Evolutionary conservation across 1,284 basidiomycete species (phyloP).

Genomic region (Mycosarcoma mackinlayi): DNA sequence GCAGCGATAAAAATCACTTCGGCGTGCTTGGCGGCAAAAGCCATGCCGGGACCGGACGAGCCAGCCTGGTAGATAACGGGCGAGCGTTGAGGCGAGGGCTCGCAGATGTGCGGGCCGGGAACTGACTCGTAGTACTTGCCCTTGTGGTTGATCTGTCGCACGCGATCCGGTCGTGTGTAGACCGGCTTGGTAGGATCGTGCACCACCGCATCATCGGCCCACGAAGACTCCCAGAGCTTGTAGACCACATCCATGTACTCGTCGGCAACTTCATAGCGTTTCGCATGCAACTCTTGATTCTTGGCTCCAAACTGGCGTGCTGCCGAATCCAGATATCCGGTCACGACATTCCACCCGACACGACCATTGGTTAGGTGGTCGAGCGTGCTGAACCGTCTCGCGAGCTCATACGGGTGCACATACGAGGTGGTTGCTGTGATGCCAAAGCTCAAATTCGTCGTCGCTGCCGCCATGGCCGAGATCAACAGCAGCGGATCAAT

Average conservation of each 20-base stretch:
- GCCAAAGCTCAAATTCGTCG: slow-evolving; percentile 60
- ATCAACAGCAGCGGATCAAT: slow-evolving; percentile 59
- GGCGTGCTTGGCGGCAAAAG: slow-evolving; percentile 67
- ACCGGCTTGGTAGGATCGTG: slow-evolving; percentile 42
- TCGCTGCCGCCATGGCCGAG: slow-evolving; percentile 59
- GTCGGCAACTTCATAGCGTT: slow-evolving; percentile 61
- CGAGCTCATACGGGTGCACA: slow-evolving; percentile 68
- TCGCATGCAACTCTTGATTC: slow-evolving; percentile 59
- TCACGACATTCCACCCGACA: slow-evolving; percentile 69
- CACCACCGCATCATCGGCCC: slow-evolving; percentile 67
- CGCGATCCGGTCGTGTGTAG: slow-evolving; percentile 61
- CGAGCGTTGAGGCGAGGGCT: slow-evolving; percentile 66
- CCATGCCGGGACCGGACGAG: slow-evolving; percentile 63
- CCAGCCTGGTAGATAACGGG: slow-evolving; percentile 69
- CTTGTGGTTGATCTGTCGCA: slow-evolving; percentile 66
- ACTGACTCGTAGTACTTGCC: slow-evolving; percentile 64
- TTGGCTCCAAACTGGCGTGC: slow-evolving; percentile 64
- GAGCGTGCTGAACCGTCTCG: slow-evolving; percentile 67
- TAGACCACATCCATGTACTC: slow-evolving; percentile 67
- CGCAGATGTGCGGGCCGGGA: slow-evolving; percentile 67
- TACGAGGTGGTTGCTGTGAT: slow-evolving; percentile 63
- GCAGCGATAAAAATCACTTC: slow-evolving; percentile 68
- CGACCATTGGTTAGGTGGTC: slow-evolving; percentile 69
- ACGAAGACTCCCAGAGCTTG: slow-evolving; percentile 69
- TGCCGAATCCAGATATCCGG: slow-evolving; percentile 66